Evolutionary conservation across 352 stramenopile species (phyloP).

Genomic region (Poterioochromonas sp.): DNA sequence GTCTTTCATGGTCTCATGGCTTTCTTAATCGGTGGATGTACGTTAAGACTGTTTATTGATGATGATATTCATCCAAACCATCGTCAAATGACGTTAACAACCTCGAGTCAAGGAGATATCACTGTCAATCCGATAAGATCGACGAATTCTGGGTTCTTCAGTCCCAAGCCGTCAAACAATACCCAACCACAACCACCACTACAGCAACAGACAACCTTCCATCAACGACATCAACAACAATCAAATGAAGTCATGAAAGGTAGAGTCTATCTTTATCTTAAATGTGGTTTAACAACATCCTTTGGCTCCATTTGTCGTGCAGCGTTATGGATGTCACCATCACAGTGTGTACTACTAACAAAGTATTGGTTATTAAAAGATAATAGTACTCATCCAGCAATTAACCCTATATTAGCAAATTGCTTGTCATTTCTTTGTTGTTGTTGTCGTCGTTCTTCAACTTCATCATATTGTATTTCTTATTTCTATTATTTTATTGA

Average conservation of each 20-base stretch:
- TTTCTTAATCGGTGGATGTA: slow-evolving; percentile 9
- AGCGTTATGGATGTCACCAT: slow-evolving; percentile 3
- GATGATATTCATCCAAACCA: slow-evolving; percentile 12
- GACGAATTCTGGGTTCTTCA: neutral
- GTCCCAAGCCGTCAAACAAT: no score
- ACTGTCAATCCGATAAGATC: neutral
- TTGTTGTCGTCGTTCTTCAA: no score
- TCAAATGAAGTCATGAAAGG: no score
- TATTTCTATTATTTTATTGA: no score
- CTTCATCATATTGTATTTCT: no score
- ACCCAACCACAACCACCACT: neutral
- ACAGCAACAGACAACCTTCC: neutral
- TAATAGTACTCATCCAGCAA: neutral
- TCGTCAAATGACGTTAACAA: no score
- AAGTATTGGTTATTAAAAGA: neutral
- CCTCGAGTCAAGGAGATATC: neutral
- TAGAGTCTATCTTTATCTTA: slow-evolving; percentile 7
- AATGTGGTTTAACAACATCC: slow-evolving; percentile 8
- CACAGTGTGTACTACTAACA: neutral
- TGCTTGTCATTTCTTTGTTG: no score
- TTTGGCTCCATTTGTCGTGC: slow-evolving; percentile 30
- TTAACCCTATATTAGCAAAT: neutral
- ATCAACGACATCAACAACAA: neutral
- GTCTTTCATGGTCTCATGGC: slow-evolving; percentile 12
- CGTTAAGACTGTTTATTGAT: slow-evolving; percentile 1